These are phyloP conservation scores for Eucalyptus shirleyi DNA, from an alignment of 345 rosid species.

Conservation along the genomic window DNA sequence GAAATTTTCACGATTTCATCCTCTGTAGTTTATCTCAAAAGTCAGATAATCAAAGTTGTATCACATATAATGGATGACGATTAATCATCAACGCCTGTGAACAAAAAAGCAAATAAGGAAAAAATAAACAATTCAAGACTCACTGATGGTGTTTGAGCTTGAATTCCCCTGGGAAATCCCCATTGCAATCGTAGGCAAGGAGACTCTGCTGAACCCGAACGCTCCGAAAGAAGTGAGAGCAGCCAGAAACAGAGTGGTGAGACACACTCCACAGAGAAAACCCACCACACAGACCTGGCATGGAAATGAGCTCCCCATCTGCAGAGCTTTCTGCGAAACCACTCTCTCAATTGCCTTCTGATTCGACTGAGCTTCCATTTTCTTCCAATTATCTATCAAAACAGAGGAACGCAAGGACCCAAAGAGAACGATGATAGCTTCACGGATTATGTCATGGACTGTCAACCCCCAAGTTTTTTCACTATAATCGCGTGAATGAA, in stretches of 20 bases:
- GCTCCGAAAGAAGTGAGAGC: slow-evolving; percentile 67
- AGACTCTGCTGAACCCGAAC: slow-evolving; percentile 36
- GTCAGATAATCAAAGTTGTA: background rate
- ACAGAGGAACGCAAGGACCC: background rate
- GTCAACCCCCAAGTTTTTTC: background rate
- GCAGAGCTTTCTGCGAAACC: slow-evolving; percentile 74
- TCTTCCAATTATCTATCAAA: background rate
- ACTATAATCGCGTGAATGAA: background rate
- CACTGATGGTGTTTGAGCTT: slow-evolving; percentile 33
- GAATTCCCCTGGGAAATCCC: slow-evolving; percentile 52
- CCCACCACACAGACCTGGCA: slow-evolving; percentile 93
- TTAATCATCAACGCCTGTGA: background rate
- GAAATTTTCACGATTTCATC: background rate
- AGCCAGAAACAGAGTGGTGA: slow-evolving; percentile 77
- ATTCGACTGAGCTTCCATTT: slow-evolving; percentile 38
- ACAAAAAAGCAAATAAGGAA: background rate
- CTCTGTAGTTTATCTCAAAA: background rate
- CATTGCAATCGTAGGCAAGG: slow-evolving; percentile 28
- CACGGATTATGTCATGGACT: background rate
- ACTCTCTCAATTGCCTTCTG: slow-evolving; percentile 72
- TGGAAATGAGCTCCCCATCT: slow-evolving; percentile 76
- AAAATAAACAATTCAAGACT: slow-evolving; percentile 1
- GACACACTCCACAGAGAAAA: slow-evolving; percentile 77
- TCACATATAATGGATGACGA: background rate
- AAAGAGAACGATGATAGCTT: background rate